Evolutionary conservation across 805 yeast species (phyloP), one percentile per base, ranked within the genome.

Genomic region (Candida ortonii): DNA sequence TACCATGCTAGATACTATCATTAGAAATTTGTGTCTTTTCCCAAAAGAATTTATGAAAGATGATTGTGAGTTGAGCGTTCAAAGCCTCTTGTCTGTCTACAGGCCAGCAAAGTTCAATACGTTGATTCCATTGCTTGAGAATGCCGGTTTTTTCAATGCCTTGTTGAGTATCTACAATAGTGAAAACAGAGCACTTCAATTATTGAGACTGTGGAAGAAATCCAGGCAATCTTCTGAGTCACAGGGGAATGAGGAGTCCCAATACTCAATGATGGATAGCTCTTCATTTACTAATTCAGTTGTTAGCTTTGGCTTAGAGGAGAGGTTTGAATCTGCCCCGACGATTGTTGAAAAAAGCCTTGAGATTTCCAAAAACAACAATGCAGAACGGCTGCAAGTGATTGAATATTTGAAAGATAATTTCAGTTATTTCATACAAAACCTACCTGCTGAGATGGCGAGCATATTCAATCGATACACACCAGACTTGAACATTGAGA

Each of bases 21-120:
- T 83, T 16, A 59, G 66, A 4, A 59, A 56, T 3, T 59, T 88
- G 22, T 80, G 85, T 47, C 46, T 63, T 13, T 62, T 55, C 31
- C 47, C 61, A 11, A 57, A 55, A 7, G 45, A 43, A 1, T 50
- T 49, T 1, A 43, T 68, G 31, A 67, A 63, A 33, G 70, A 65
- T 17, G 90, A 84, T 39, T 76, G 85, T 46, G 90, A 90, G 53
- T 65, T 83, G 28, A 89, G 95, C 9, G 56, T 88, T 7, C 85
- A 81, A 47, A 72, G 87, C 29, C 54, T 93, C 12, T 53, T 90
- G 1, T 75, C 94, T 0, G 66, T 69, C 1, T 82, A 80, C 52
- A 76, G 72, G 33, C 86, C 90, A 0, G 61, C 70, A 1, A 69
- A 76, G 46, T 62, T 73, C 16, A 66, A 68, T 2, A 59, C 57